Percentiles rank a stretch among this genome's conserved stretches.
Evolutionary conservation across 306 rosid genomes (phyloP).

Genomic region (Glycine soja): DNA sequence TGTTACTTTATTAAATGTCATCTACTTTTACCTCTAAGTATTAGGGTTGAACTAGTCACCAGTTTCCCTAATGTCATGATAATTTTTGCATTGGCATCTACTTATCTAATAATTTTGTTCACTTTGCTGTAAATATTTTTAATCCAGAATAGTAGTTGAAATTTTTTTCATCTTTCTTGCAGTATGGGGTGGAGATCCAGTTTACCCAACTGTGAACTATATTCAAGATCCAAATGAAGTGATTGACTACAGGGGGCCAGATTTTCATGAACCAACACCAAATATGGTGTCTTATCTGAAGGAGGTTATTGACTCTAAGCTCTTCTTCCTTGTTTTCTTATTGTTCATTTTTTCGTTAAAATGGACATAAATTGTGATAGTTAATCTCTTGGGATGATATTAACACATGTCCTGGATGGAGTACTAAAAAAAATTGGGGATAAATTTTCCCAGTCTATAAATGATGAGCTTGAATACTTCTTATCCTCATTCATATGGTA

Average conservation of each 20-base stretch:
- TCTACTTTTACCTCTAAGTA: slow-evolving; percentile 2
- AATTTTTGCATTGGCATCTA: slow-evolving; percentile 25
- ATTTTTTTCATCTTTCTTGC: slow-evolving; percentile 49
- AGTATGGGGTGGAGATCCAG: slow-evolving; percentile 99
- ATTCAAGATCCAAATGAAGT: slow-evolving; percentile 92
- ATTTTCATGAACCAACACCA: slow-evolving; percentile 96
- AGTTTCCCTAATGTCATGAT: slow-evolving; percentile 23
- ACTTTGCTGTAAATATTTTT: background rate
- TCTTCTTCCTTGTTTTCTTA: slow-evolving; percentile 28
- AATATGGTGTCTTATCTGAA: slow-evolving; percentile 74
- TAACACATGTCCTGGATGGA: slow-evolving; percentile 13
- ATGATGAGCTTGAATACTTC: slow-evolving; percentile 33
- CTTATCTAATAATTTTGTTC: slow-evolving; percentile 13
- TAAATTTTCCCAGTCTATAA: slow-evolving; percentile 8
- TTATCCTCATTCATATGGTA: slow-evolving; percentile 15
- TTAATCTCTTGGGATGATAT: slow-evolving; percentile 36
- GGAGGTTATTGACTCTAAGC: slow-evolving; percentile 65
- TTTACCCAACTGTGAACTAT: slow-evolving; percentile 94
- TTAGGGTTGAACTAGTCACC: slow-evolving; percentile 39
- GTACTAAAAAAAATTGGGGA: slow-evolving; percentile 13
- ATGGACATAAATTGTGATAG: slow-evolving; percentile 26
- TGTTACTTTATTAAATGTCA: slow-evolving; percentile 28
- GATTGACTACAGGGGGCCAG: slow-evolving; percentile 87
- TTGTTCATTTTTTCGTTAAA: slow-evolving; percentile 9
- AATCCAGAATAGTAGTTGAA: slow-evolving; percentile 34